phyloP scores from a whole-genome alignment of 768 basidiomycete species.

The Kwoniella dendrophila region DNA sequence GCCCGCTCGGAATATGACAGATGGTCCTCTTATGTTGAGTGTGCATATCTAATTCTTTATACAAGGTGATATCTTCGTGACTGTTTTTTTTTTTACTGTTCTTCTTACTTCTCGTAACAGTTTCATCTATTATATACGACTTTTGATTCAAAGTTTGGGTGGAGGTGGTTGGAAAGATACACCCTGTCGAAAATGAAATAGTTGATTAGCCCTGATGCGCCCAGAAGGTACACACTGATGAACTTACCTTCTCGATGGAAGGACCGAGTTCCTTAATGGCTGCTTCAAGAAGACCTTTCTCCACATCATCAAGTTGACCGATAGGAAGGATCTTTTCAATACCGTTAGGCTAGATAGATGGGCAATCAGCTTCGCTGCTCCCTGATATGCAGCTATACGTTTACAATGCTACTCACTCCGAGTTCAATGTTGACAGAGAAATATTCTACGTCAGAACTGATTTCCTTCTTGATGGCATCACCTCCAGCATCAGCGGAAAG shows the following conservation, averaged over 20 bases:
- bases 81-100: too few relatives aligned
- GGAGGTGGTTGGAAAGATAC: constrained; percentile 45
- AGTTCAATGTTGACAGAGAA: constrained; percentile 95
- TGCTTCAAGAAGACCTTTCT: constrained; percentile 79
- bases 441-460: constrained; percentile 87
- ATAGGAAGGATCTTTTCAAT: constrained; percentile 89
- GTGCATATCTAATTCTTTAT: too few relatives aligned
- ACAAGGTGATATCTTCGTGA: too few relatives aligned
- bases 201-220: neutral
- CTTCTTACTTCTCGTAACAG: too few relatives aligned
- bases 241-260: constrained; percentile 52
- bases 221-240: neutral
- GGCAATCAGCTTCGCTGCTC: too few relatives aligned
- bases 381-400: too few relatives aligned
- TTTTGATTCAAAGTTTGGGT: constrained; percentile 41
- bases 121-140: too few relatives aligned
- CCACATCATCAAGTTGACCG: constrained; percentile 75
- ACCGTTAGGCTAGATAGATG: constrained; percentile 64
- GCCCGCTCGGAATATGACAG: too few relatives aligned
- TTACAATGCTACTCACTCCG: constrained; percentile 68
- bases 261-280: constrained; percentile 55
- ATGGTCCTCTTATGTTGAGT: too few relatives aligned
- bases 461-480: constrained; percentile 73
- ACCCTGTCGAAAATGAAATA: constrained; percentile 23
- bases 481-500: constrained; percentile 76